Evolutionary conservation across 441 rosid genomes (phyloP), one percentile per base, ranked within the genome.

Genomic region (Populus trichocarpa): DNA sequence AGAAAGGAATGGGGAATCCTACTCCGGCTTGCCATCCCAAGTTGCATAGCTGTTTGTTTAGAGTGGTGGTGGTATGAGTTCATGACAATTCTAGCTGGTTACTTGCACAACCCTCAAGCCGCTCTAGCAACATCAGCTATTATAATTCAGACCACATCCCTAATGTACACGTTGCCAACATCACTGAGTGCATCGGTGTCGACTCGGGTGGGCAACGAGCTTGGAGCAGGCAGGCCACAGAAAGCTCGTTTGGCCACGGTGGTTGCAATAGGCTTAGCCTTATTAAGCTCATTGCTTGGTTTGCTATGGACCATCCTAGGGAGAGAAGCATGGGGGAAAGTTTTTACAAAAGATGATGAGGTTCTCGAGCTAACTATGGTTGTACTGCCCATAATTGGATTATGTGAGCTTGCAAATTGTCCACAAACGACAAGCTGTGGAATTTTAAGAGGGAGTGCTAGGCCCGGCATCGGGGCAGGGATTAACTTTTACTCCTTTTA

Each of bases 61-160:
- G 99, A 95, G 75, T 95, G 99, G 99, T 95, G 99, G 99, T 95
- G 99, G 99, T 95, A 93, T 30, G 98, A 95, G 73, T 83, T 95
- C 85, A 93, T 95, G 99, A 92, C 98, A 11, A 86, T 95, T 25
- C 85, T 86, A 6, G 87, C 98, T 0, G 99, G 99, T 1, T 90
- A 92, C 65, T 86, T 93, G n/a, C 79, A 79, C 0, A 82, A 83
- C 9, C 96, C 97, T 6, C 81, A 42, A 0, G 93, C 88, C 0
- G 86, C 97, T 0, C 81, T 95, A 0, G 97, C 97, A 0, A 86
- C 96, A 0, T 87, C 98, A 0, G 94, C 97, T 0, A 89, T 95
- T 8, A 89, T 95, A 23, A 95, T 95, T 10, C 98, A 93, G 74
- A 95, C 97, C 0, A 95, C 97, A 0, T 90, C 98, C 0, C 86